Percentiles rank a stretch among this genome's conserved stretches.
Evolutionary conservation across 495 filamentous ascomycete species (phyloP).

Genomic region (Aspergillus asperescens): DNA sequence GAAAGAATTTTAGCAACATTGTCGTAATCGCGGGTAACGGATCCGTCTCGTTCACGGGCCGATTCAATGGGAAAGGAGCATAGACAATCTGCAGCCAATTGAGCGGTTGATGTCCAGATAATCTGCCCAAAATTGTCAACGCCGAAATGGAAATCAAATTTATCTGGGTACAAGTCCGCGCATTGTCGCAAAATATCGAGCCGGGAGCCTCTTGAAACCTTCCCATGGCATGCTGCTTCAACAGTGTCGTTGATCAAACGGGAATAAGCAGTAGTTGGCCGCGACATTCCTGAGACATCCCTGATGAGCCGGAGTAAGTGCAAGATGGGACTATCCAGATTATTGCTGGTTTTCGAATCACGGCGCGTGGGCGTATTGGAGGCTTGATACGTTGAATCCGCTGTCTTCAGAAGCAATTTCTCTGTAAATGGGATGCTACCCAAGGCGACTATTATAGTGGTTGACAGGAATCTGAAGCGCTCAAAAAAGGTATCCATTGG

Average conservation of each 20-base stretch:
- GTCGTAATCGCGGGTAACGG: constrained; percentile 56
- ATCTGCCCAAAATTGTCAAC: constrained; percentile 17
- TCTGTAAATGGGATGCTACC: constrained; percentile 76
- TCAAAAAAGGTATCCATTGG: constrained; percentile 49
- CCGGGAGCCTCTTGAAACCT: constrained; percentile 37
- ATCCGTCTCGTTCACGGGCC: constrained; percentile 40
- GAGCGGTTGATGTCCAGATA: constrained; percentile 36
- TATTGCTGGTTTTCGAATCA: constrained; percentile 20
- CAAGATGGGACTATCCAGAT: constrained; percentile 34
- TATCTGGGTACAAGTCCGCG: constrained; percentile 24
- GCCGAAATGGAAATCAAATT: constrained; percentile 7
- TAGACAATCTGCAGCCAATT: constrained; percentile 30
- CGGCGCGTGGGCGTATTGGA: constrained; percentile 47
- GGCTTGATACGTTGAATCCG: constrained; percentile 39
- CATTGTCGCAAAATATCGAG: constrained; percentile 44
- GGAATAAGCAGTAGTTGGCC: constrained; percentile 27
- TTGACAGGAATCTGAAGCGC: constrained; percentile 55
- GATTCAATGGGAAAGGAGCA: constrained; percentile 39
- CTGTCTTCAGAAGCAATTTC: constrained; percentile 50
- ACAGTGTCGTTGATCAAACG: constrained; percentile 32
- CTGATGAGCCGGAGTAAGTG: constrained; percentile 38
- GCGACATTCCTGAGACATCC: constrained; percentile 14
- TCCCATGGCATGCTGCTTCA: constrained; percentile 49
- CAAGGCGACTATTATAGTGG: constrained; percentile 56
- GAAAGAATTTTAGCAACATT: constrained; percentile 63